Percentiles rank a stretch among this genome's conserved stretches.
phyloP scores from a whole-genome alignment of 768 basidiomycete species.

The Tulasnella sp. region DNA sequence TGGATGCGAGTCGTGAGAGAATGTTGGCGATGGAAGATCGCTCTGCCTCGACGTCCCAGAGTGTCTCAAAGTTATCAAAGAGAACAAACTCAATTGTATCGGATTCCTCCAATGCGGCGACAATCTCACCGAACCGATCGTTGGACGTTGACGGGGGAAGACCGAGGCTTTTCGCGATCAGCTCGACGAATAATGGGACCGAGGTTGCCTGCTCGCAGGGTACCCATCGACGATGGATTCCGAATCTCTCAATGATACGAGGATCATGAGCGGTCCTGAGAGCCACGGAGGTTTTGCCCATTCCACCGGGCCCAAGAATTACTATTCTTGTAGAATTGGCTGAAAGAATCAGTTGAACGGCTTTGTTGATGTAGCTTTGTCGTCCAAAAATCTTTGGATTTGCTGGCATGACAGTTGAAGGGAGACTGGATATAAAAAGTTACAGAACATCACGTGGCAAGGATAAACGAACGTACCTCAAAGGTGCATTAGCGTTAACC shows the following conservation, averaged over 20 bases:
- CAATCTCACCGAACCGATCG: constrained; percentile 20
- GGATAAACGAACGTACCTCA: no score
- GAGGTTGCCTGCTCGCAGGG: constrained; percentile 27
- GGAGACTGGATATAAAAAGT: no score
- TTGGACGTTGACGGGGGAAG: constrained; percentile 21
- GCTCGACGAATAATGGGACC: constrained; percentile 22
- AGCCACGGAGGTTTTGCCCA: constrained; percentile 31
- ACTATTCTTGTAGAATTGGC: constrained; percentile 5
- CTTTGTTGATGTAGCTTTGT: no score
- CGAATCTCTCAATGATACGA: constrained; percentile 22
- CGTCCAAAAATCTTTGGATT: no score
- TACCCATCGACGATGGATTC: constrained; percentile 24
- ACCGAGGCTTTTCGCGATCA: constrained; percentile 21
- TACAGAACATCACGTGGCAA: no score
- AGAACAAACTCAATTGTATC: constrained; percentile 25
- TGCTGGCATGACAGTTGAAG: no score
- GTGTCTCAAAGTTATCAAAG: constrained; percentile 33
- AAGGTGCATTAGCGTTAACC: no score
- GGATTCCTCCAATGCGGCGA: constrained; percentile 20
- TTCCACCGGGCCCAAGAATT: constrained; percentile 27
- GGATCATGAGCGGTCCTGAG: constrained; percentile 25
- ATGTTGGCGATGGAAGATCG: constrained; percentile 22
- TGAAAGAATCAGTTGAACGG: not conserved
- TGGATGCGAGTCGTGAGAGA: constrained; percentile 20
- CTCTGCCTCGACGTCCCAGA: constrained; percentile 25